These are phyloP conservation scores for Tolypocladium inflatum DNA, from an alignment of 2,329 filamentous ascomycete genomes.

Conservation along the genomic window DNA sequence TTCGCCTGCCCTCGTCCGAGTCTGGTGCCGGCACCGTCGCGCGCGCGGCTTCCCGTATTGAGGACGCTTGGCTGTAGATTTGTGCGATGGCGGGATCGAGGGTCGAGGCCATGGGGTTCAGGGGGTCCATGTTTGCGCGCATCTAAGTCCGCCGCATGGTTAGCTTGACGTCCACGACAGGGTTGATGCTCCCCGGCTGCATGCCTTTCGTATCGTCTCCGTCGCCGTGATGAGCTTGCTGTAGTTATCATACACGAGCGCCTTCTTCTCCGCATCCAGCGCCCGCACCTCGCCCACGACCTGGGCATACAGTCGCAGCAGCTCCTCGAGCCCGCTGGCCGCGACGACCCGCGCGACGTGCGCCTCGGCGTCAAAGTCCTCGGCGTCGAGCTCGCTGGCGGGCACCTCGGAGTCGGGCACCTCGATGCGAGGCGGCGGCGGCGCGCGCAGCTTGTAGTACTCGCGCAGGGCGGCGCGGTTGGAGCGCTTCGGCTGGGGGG, in stretches of 20 bases:
- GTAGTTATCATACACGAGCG: conserved; percentile 96
- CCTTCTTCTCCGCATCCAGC: conserved; percentile 92
- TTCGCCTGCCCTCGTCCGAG: conserved; percentile 25
- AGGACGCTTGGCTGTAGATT: conserved; percentile 55
- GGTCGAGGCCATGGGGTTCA: conserved; percentile 64
- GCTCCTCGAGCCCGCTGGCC: conserved; percentile 55
- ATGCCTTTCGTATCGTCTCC: conserved; percentile 77
- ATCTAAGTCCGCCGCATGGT: conserved; percentile 37
- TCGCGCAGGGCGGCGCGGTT: conserved; percentile 85
- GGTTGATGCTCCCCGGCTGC: not conserved
- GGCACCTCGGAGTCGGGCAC: conserved; percentile 46
- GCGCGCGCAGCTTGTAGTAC: conserved; percentile 71
- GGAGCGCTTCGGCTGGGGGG: conserved; percentile 34
- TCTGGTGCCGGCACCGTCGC: conserved; percentile 36
- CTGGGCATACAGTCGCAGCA: conserved; percentile 61
- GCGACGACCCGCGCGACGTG: conserved; percentile 55
- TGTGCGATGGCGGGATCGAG: conserved; percentile 65
- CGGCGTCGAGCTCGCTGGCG: conserved; percentile 62
- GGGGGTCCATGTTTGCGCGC: conserved; percentile 70
- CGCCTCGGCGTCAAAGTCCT: conserved; percentile 61
- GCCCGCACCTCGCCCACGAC: conserved; percentile 75
- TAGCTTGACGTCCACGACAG: not conserved
- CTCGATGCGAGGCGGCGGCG: conserved; percentile 33
- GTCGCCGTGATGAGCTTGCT: conserved; percentile 94
- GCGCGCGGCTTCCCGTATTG: conserved; percentile 43